Evolutionary conservation across 352 stramenopile genomes (phyloP), one percentile per base, ranked within the genome.

Genomic region (Saprolegnia parasitica): DNA sequence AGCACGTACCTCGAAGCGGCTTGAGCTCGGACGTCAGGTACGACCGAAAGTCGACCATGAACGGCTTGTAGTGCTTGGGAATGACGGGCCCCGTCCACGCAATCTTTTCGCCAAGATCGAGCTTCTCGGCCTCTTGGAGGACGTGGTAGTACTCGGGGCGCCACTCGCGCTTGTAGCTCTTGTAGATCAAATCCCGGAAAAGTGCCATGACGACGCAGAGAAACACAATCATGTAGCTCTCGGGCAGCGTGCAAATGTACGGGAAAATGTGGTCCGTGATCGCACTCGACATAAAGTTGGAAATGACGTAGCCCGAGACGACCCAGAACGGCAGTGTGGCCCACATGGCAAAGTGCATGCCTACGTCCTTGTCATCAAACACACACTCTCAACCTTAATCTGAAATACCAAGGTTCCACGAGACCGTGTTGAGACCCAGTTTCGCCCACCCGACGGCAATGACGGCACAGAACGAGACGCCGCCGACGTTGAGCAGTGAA

Each of bases 81-180:
- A 92, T 67, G 45, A 87, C 72, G 0, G 84, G 84, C 20, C 82
- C 81, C 15, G 76, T 78, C 87, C 87, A 93, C 26, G 81, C 80
- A 8, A 77, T 78, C 0, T 79, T 81, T 1, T 71, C 52, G 47
- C 76, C 74, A 1, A 81, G 73, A 24, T 81, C 77, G 65, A 68
- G 67, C 68, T 76, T 67, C 62, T 93, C 80, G 64, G 88, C 79
- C 58, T 95, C 87, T 67, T 93, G 87, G 21, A 95, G 72, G 29
- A 95, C 82, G 68, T 95, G 87, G 73, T 95, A 95, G 74, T 95
- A 95, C 63, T 95, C 87, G 1, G 87, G 87, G 13, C 77, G 68
- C 72, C 91, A 81, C 67, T 95, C 85, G 4, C 86, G 86, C 76
- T 95, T 95, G 68, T 85, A 93, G 5, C 82, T 84, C 58, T 93